Evolutionary conservation across 2,329 filamentous ascomycete species (phyloP).

Genomic region (Lecanosticta acicola): DNA sequence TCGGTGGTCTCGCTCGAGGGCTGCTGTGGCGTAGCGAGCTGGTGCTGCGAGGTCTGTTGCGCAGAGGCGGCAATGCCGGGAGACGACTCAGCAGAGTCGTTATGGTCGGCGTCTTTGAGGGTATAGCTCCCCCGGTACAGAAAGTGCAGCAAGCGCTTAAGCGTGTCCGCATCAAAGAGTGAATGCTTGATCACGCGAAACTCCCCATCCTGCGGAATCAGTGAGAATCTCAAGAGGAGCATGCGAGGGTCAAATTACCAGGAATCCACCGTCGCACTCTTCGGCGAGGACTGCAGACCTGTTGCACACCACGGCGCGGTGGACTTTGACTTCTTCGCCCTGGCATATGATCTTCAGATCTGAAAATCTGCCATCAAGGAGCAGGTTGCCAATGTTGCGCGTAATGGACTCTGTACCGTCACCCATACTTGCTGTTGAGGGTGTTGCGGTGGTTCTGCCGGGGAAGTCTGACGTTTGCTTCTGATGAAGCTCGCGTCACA

Average conservation of each 20-base stretch:
- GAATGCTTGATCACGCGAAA: slow-evolving; percentile 9
- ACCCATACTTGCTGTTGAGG: too few species aligned
- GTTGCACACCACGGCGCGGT: slow-evolving; percentile 14
- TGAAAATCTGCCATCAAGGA: slow-evolving; percentile 8
- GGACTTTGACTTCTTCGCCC: slow-evolving; percentile 8
- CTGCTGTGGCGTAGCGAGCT: too few species aligned
- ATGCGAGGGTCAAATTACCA: slow-evolving; percentile 1
- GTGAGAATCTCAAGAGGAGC: too few species aligned
- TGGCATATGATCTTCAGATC: slow-evolving; percentile 17
- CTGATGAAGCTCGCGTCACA: background rate
- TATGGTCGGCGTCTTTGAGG: too few species aligned
- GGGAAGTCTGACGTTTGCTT: background rate
- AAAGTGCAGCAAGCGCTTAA: slow-evolving; percentile 9
- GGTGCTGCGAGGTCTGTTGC: too few species aligned
- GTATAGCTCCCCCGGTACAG: slow-evolving; percentile 5
- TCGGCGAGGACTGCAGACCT: slow-evolving; percentile 9
- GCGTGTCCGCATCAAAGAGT: slow-evolving; percentile 4
- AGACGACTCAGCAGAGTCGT: too few species aligned
- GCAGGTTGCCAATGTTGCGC: background rate
- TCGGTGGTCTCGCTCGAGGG: too few species aligned
- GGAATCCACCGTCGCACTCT: slow-evolving; percentile 7
- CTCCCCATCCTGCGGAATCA: too few species aligned
- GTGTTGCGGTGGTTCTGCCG: too few species aligned
- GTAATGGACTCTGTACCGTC: background rate
- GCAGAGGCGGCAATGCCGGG: too few species aligned